Evolutionary conservation across 2,329 filamentous ascomycete genomes (phyloP), one percentile per base, ranked within the genome.

Genomic region (Penicillium sp.): DNA sequence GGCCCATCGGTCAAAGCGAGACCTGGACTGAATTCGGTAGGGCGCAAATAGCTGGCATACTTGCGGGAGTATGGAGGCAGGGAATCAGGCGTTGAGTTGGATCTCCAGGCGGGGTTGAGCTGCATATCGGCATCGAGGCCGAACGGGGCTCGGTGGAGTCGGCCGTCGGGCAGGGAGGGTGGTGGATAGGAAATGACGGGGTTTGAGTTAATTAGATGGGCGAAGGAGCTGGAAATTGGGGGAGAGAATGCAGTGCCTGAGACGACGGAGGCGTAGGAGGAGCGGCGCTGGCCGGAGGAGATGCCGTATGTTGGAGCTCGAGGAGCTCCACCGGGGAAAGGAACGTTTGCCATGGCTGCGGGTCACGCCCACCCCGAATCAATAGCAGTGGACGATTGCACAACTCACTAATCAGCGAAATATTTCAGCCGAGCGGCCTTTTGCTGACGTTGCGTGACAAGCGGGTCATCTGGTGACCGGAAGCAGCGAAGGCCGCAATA

Each of bases 231-330:
- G 65, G 64, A 64, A 55, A 65, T 65, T 58, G 68, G 66, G 37
- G 67, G 64, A 48, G 68, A 69, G 53, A 68, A 50, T 47, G 71
- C 68, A 57, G 73, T 74, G 42, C 80, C 80, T 46, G 79, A 78
- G 49, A 80, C 75, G 50, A 83, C 80, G 24, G 81, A 82, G 59
- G 81, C 81, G 70, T 83, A 83, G 44, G 82, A 84, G 37, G 78
- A 79, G 57, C 80, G 74, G 64, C 80, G 76, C 59, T 72, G 73
- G 55, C 69, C 64, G 41, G 71, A 68, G 47, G 72, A 66, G 58
- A 71, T 63, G 57, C 64, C 67, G 56, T 66, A 61, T 59, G 64
- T 54, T 57, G 62, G 57, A 60, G 61, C 64, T 60, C 62, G 53
- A 57, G 54, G 60, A 62, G 65, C 66, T 68, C 72, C 72, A 66